phyloP scores from a whole-genome alignment of 23 red algal species.

The Gracilaria caudata region DNA sequence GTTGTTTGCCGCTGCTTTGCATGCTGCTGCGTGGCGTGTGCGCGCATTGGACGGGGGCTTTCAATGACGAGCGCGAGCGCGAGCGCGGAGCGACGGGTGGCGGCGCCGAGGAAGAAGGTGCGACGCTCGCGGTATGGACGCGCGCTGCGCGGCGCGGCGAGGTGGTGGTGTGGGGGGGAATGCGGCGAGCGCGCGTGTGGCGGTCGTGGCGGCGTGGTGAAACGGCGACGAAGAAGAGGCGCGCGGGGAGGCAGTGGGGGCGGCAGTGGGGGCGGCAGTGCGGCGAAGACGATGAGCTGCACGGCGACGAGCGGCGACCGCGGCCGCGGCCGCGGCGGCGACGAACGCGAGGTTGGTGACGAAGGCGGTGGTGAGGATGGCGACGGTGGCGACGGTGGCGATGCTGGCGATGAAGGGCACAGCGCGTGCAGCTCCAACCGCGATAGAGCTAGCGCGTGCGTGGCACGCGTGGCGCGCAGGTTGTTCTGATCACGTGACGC shows the following conservation, averaged over 20 bases:
- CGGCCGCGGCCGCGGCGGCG: not conserved
- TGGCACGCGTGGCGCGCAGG: not conserved
- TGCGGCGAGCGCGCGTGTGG: not conserved
- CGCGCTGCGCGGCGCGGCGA: not conserved
- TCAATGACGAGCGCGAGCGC: not conserved
- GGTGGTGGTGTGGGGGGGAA: not conserved
- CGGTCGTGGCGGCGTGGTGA: not conserved
- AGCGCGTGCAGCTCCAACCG: not conserved
- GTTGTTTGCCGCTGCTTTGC: too few relatives aligned
- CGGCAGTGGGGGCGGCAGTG: too few relatives aligned
- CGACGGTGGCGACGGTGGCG: not conserved
- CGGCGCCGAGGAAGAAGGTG: not conserved
- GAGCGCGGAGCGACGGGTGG: not conserved
- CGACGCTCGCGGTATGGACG: slow-evolving; percentile 17
- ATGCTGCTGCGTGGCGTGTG: not conserved
- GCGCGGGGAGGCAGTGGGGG: too few relatives aligned
- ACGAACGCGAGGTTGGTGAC: too few relatives aligned
- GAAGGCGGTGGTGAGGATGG: too few relatives aligned
- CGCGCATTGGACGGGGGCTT: not conserved
- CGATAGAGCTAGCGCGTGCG: not conserved
- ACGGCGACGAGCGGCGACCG: not conserved
- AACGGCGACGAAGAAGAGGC: not conserved
- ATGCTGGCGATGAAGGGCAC: not conserved
- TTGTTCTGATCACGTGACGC: not conserved
- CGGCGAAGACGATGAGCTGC: too few relatives aligned